Evolutionary conservation across 441 rosid species (phyloP).

Genomic region (Syzygium malaccense): DNA sequence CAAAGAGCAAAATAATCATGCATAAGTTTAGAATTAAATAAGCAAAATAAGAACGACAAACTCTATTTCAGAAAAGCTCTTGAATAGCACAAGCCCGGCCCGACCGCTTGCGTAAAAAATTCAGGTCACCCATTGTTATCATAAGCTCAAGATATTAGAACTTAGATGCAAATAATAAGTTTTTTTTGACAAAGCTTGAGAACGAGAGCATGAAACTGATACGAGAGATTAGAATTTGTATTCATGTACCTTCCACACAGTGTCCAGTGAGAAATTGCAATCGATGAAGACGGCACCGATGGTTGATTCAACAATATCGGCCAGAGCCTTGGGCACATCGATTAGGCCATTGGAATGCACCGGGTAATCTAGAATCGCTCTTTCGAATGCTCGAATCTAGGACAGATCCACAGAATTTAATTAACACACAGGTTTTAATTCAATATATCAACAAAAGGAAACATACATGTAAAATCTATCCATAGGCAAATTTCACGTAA

Average conservation of each 20-base stretch:
- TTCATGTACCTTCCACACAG: conserved; percentile 38
- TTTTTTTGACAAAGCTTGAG: accelerated
- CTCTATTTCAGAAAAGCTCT: neutral
- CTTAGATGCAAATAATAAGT: neutral
- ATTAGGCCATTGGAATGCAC: conserved; percentile 50
- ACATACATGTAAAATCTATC: neutral
- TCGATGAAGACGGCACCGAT: conserved; percentile 50
- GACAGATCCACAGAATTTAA: neutral
- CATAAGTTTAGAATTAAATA: neutral
- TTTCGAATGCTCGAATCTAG: conserved; percentile 35
- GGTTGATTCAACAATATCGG: conserved; percentile 47
- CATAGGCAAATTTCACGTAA: neutral
- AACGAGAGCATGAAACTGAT: neutral
- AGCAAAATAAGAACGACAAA: neutral
- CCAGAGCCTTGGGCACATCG: conserved; percentile 43
- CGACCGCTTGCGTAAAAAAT: neutral
- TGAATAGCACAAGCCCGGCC: neutral
- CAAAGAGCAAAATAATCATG: neutral
- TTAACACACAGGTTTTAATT: neutral
- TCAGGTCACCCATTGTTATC: neutral
- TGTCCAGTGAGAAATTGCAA: conserved; percentile 20
- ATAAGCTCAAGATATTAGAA: too few species aligned
- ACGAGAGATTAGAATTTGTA: neutral
- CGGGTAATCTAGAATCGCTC: conserved; percentile 32
- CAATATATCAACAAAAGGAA: neutral